These are phyloP conservation scores for Dactylella cylindrospora DNA, from an alignment of 2,329 filamentous ascomycete genomes.

Conservation along the genomic window DNA sequence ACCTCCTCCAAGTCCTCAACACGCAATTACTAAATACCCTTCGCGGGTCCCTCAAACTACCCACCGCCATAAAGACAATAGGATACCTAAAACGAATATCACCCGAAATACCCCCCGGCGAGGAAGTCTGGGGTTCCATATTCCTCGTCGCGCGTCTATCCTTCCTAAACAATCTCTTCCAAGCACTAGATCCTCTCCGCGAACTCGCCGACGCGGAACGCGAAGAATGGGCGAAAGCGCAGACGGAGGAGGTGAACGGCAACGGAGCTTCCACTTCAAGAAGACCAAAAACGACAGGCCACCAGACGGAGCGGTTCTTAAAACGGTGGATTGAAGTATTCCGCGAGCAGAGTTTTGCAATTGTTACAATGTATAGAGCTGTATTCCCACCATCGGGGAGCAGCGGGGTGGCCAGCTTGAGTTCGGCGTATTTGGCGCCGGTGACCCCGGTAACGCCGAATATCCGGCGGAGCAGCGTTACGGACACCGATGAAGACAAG, in stretches of 20 bases:
- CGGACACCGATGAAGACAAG: slow-evolving; percentile 21
- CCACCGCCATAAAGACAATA: slow-evolving; percentile 83
- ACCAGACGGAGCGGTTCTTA: slow-evolving; percentile 90
- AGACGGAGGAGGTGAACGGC: slow-evolving; percentile 54
- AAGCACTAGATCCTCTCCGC: slow-evolving; percentile 78
- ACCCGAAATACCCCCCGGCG: slow-evolving; percentile 60
- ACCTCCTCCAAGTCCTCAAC: slow-evolving; percentile 84
- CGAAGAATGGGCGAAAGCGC: slow-evolving; percentile 49
- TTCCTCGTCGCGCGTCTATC: slow-evolving; percentile 84
- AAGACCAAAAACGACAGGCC: slow-evolving; percentile 57
- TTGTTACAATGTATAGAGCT: slow-evolving; percentile 89
- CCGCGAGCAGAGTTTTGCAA: slow-evolving; percentile 93
- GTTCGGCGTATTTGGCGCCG: slow-evolving; percentile 31
- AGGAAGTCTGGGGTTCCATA: slow-evolving; percentile 58
- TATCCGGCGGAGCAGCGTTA: slow-evolving; percentile 7
- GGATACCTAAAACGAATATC: slow-evolving; percentile 86
- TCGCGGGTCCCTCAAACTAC: slow-evolving; percentile 79
- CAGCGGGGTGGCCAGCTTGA: slow-evolving; percentile 7
- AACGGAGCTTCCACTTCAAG: slow-evolving; percentile 51
- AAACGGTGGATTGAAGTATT: slow-evolving; percentile 98
- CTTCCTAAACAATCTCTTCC: slow-evolving; percentile 75
- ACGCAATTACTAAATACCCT: slow-evolving; percentile 77
- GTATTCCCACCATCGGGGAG: slow-evolving; percentile 64
- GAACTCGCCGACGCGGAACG: slow-evolving; percentile 80
- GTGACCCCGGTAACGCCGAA: slow-evolving; percentile 33